Evolutionary conservation across 257 asterid genomes (phyloP).

Genomic region (Solanum pennellii): DNA sequence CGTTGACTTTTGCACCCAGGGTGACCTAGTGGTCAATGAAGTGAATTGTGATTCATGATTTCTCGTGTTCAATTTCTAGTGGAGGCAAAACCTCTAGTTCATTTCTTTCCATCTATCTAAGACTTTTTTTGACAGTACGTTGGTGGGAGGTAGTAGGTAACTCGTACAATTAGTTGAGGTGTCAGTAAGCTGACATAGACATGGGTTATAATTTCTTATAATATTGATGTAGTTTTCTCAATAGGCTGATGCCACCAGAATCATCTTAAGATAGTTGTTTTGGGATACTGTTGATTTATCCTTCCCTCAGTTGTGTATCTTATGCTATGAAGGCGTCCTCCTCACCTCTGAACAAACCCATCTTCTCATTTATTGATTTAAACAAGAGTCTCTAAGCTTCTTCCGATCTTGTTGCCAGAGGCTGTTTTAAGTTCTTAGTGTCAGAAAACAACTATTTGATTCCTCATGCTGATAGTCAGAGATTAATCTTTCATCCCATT

Average conservation of each 20-base stretch:
- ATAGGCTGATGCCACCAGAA: neutral
- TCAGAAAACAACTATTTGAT: slow-evolving; percentile 15
- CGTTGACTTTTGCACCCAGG: neutral
- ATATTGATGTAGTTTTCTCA: neutral
- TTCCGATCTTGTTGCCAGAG: slow-evolving; percentile 24
- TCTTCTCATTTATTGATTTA: neutral
- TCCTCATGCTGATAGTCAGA: slow-evolving; percentile 8
- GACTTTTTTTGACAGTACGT: neutral
- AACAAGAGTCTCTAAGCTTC: slow-evolving; percentile 16
- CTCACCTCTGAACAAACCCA: neutral
- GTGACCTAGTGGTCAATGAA: neutral
- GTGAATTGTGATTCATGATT: neutral
- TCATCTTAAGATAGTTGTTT: neutral
- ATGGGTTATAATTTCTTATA: neutral
- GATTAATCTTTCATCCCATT: slow-evolving; percentile 11
- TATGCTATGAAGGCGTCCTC: neutral
- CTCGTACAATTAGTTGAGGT: neutral
- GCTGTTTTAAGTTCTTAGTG: slow-evolving; percentile 18
- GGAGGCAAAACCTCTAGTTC: neutral
- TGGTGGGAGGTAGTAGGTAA: neutral
- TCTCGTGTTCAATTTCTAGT: neutral
- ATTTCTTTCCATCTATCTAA: neutral
- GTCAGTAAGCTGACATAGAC: neutral
- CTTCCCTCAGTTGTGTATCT: neutral
- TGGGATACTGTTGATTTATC: neutral